Base-by-base conservation (phyloP, 2,329 filamentous ascomycete species). In the Colletotrichum kahawae region DNA sequence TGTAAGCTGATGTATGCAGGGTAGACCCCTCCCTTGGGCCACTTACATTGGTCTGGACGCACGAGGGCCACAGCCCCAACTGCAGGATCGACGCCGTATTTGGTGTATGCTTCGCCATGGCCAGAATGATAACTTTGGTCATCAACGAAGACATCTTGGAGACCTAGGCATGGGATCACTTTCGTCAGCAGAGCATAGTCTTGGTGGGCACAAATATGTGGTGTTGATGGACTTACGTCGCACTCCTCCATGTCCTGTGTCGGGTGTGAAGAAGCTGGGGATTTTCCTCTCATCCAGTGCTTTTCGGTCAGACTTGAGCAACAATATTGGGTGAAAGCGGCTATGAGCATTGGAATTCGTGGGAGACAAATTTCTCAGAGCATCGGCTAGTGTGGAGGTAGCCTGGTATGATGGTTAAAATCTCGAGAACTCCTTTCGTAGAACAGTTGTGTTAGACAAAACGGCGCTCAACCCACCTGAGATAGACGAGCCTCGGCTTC, bases 21-120 rank as follows among this genome's bases (percentile, higher is more conserved):
- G n/a, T 0, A 7, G 43, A 7, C 6, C 10, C n/a, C n/a, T n/a
- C n/a, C n/a, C n/a, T n/a, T 21, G 1, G n/a, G 0, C 2, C 43
- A 87, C 51, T 94, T 88, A 82, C 95, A 92, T 79, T 93, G 92
- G 83, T 95, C 93, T 4, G 93, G 93, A 60, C 93, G 82, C 2
- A 92, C 84, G 4, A 93, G 84, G 1, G 93, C 88, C 10, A 92
- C 82, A 74, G 90, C 91, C 0, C 93, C 93, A 21, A 82, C 82
- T 64, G 88, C 83, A 16, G 78, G 80, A 76, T 91, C 86, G 2
- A 95, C 85, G 0, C 92, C 93, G 74, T 92, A 93, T 2, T 86
- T 87, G 70, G 88, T 83, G 78, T 94, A 91, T 0, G 87, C 85
- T 10, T 85, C 78, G 0, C 88, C 88, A 73, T 87, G 82, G 0